These are phyloP conservation scores for Terfezia claveryi DNA, from an alignment of 495 filamentous ascomycete species.

Conservation along the genomic window DNA sequence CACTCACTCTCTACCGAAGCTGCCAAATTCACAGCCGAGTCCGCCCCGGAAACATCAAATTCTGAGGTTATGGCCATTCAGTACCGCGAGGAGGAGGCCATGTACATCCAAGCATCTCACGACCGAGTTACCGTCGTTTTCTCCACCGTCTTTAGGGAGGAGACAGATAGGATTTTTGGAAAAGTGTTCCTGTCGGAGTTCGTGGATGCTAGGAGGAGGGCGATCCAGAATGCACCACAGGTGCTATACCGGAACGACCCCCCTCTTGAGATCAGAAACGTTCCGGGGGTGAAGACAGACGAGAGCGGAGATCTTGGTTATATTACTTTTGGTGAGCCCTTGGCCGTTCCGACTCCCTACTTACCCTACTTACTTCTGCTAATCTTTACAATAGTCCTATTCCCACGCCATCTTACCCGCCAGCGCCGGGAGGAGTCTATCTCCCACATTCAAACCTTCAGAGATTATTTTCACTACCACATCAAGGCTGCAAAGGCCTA, in stretches of 20 bases:
- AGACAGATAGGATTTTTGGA: conserved; percentile 46
- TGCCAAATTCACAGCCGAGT: conserved; percentile 71
- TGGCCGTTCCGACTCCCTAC: not conserved
- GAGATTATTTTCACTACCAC: conserved; percentile 99
- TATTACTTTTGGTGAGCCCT: conserved; percentile 70
- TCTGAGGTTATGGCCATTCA: conserved; percentile 91
- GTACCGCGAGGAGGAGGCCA: conserved; percentile 97
- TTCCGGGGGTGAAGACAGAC: conserved; percentile 51
- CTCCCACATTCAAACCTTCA: conserved; percentile 93
- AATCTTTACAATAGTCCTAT: conserved; percentile 43
- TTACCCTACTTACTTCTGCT: not conserved
- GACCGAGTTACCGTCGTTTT: conserved; percentile 98
- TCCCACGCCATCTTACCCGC: conserved; percentile 77
- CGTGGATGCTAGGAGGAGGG: conserved; percentile 79
- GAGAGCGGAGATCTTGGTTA: conserved; percentile 75
- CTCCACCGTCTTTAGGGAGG: conserved; percentile 85
- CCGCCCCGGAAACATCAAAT: conserved; percentile 79
- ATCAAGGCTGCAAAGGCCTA: conserved; percentile 99
- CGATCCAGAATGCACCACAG: conserved; percentile 93
- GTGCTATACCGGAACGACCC: conserved; percentile 94
- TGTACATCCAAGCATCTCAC: conserved; percentile 92
- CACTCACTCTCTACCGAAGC: conserved; percentile 65
- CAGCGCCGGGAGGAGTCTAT: conserved; percentile 86
- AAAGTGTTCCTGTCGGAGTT: conserved; percentile 95
- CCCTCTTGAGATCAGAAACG: conserved; percentile 67